Base-by-base conservation (phyloP, 306 rosid species). In the Trifolium fragiferum region DNA sequence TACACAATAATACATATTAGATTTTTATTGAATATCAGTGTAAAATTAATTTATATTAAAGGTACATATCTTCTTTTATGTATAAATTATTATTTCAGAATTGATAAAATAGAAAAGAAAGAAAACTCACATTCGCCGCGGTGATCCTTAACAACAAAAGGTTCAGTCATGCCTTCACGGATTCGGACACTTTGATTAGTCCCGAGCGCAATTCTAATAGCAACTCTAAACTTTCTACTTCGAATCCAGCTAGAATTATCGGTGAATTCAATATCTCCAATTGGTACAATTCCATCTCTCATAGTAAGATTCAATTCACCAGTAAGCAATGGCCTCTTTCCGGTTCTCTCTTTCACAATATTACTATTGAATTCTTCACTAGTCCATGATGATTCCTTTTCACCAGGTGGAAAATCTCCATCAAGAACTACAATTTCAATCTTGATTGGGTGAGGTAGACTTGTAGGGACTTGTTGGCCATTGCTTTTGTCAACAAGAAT, bases 181-280 rank as follows among this genome's bases (percentile, higher is more conserved):
- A 94, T 82, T 58, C 84, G 76, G 1, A 75, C 54, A 68, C 72
- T 80, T 9, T 15, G 83, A 32, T 80, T 77, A 16, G 7, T 32
- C 32, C 87, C 93, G 0, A 83, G 68, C 41, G 74, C 78, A 11
- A 90, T 70, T 43, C 93, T 76, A 0, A 85, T 95, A 0, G 92
- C 96, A 1, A 94, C 76, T 30, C 96, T 73, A 49, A 94, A 94
- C 71, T 79, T 89, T 18, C 99, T 58, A 81, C 99, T 72, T 27
- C 99, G 81, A 4, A 92, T 90, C 99, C 99, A 94, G 37, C 99
- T 89, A 0, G 96, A 90, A 50, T 94, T 94, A 38, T 94, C 99
- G 0, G 97, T 94, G 25, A 94, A 92, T 66, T 89, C 97, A 1
- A 92, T 61, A 2, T 94, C 98, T 5, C 86, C 96, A 23, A 76